phyloP scores from a whole-genome alignment of 2,329 filamentous ascomycete genomes.

The Cladosporium sp. region DNA sequence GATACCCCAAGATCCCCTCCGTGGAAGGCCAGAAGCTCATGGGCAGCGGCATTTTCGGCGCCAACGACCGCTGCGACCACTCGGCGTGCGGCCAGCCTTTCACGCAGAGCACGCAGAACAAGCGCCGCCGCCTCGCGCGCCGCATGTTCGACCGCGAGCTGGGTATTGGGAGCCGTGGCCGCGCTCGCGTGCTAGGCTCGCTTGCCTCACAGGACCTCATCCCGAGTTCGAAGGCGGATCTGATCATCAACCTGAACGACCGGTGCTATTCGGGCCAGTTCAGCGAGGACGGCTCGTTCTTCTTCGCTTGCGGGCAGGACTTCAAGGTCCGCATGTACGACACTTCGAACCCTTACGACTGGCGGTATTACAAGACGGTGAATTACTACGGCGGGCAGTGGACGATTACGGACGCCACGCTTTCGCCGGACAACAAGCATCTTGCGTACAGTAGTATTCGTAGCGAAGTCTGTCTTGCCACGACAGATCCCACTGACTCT shows the following conservation, averaged over 20 bases:
- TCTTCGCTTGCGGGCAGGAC: slow-evolving; percentile 86
- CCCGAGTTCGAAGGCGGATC: slow-evolving; percentile 70
- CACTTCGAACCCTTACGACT: slow-evolving; percentile 88
- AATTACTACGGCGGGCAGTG: slow-evolving; percentile 88
- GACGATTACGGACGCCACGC: slow-evolving; percentile 89
- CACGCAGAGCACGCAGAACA: slow-evolving; percentile 40
- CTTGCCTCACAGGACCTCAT: slow-evolving; percentile 67
- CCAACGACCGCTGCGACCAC: slow-evolving; percentile 49
- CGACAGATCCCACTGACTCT: slow-evolving; percentile 75
- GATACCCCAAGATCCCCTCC: slow-evolving; percentile 80
- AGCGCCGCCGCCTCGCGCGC: slow-evolving; percentile 56
- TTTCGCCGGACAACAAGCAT: slow-evolving; percentile 87
- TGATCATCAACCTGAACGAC: slow-evolving; percentile 78
- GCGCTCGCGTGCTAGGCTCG: slow-evolving; percentile 55
- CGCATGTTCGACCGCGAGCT: slow-evolving; percentile 77
- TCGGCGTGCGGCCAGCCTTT: slow-evolving; percentile 38
- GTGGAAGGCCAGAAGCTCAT: slow-evolving; percentile 71
- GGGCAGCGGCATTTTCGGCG: slow-evolving; percentile 74
- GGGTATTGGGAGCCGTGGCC: slow-evolving; percentile 56
- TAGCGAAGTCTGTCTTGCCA: slow-evolving; percentile 74
- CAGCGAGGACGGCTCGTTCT: slow-evolving; percentile 94
- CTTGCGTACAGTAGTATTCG: slow-evolving; percentile 88
- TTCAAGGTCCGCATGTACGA: slow-evolving; percentile 97
- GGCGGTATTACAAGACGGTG: slow-evolving; percentile 93
- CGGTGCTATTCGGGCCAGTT: slow-evolving; percentile 95